These are phyloP conservation scores for Helenozyma rhizophorensis DNA, from an alignment of 805 yeast genomes.

Conservation along the genomic window DNA sequence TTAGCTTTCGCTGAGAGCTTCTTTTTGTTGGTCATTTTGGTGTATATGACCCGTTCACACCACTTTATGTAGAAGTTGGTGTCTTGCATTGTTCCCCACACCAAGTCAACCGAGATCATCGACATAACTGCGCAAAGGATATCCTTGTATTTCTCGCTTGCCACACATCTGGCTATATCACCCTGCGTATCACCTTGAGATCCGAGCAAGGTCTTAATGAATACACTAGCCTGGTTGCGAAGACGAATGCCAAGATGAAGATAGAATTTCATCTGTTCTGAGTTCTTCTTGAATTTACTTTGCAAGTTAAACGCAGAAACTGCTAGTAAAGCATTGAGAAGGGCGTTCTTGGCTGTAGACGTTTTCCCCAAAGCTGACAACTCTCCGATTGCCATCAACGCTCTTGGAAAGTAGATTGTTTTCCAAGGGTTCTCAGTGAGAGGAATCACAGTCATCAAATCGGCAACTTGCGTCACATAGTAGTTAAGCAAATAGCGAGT, in stretches of 20 bases:
- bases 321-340: conserved; percentile 74
- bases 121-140: conserved; percentile 77
- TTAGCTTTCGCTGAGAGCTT: conserved; percentile 71
- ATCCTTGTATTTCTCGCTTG: conserved; percentile 73
- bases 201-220: conserved; percentile 52
- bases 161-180: conserved; percentile 42
- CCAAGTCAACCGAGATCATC: conserved; percentile 84
- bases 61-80: conserved; percentile 71
- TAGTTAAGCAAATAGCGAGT: conserved; percentile 69
- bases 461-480: conserved; percentile 73
- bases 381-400: conserved; percentile 78
- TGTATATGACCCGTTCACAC: conserved; percentile 69
- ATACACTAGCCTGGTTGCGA: conserved; percentile 68
- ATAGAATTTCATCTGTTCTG: conserved; percentile 64
- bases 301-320: conserved; percentile 79
- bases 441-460: conserved; percentile 67
- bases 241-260: conserved; percentile 69
- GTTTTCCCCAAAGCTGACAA: conserved; percentile 69
- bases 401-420: conserved; percentile 79
- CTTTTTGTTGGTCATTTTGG: conserved; percentile 61
- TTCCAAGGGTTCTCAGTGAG: conserved; percentile 84
- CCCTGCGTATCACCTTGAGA: conserved; percentile 31
- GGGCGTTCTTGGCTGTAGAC: conserved; percentile 69
- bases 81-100: conserved; percentile 88
- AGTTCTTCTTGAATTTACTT: conserved; percentile 62